Evolutionary conservation across 2,329 filamentous ascomycete genomes (phyloP), one percentile per base, ranked within the genome.

Genomic region (Neodidymelliopsis sp.): DNA sequence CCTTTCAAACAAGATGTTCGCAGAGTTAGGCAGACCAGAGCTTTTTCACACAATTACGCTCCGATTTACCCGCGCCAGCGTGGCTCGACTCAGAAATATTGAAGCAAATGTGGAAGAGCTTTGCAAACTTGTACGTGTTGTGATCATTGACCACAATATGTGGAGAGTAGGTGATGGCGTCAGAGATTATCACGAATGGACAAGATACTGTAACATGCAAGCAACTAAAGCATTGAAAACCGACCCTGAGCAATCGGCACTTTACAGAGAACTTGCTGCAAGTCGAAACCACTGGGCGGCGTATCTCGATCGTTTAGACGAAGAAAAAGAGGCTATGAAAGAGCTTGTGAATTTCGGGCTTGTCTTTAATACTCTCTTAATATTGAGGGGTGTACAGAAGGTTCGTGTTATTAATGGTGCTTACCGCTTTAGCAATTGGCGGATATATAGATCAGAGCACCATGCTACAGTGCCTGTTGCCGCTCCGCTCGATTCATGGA

Each of bases 11-110:
- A 58, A 36, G 29, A 12, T 25, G 2, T 23, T 53, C 3, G 43
- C 33, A 18, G 35, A 29, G 1, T 39, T 54, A 9, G 57, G 46
- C 3, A 42, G 38, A 8, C 18, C 42, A 16, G 39, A 52, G 11
- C 42, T 60, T 0, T 60, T 60, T 22, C 15, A 29, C 2, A 56
- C 42, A 2, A 41, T 62, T 23, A 37, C 39, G n/a, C 51, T 59
- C 12, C 49, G 53, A 9, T 45, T 25, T 15, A 56, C 51, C 20
- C 20, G 25, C 9, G 19, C 36, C 24, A 59, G 50, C 34, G 12
- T 57, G 2, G 36, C 49, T 6, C 49, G 48, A 19, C 16, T 57
- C n/a, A 37, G 36, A 4, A 10, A 27, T 3, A 49, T 62, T 16
- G 35, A 37, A 31, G 10, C 23, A 4, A 25, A 34, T 31, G n/a